phyloP scores from a whole-genome alignment of 108 stramenopile genomes.

The Stephanodiscus triporus region DNA sequence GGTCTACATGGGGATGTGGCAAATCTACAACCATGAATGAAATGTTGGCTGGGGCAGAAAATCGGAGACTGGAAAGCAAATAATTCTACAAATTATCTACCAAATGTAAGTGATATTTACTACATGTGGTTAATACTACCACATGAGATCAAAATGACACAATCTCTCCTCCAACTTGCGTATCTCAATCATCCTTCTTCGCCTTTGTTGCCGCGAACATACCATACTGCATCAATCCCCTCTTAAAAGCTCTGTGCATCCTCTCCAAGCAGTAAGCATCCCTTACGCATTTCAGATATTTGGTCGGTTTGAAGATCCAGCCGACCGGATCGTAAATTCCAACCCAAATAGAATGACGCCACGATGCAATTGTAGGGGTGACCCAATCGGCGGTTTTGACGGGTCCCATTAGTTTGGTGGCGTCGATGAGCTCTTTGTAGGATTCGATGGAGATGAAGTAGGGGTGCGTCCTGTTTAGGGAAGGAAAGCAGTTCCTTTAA shows the following conservation, averaged over 20 bases:
- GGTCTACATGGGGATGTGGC: no score
- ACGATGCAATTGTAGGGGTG: conserved; percentile 86
- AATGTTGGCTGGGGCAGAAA: no score
- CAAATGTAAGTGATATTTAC: no score
- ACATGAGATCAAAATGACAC: no score
- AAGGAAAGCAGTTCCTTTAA: not conserved
- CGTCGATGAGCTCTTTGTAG: conserved; percentile 86
- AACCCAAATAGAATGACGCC: conserved; percentile 96
- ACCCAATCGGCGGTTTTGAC: conserved; percentile 91
- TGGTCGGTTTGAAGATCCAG: conserved; percentile 87
- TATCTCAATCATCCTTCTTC: conserved; percentile 21
- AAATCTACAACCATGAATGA: no score
- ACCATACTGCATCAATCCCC: conserved; percentile 97
- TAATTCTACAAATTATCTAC: no score
- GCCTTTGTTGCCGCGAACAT: conserved; percentile 90
- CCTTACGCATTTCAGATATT: conserved; percentile 85
- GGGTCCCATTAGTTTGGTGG: conserved; percentile 85
- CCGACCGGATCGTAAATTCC: conserved; percentile 93
- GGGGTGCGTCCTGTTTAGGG: conserved; percentile 81
- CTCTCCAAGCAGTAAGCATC: conserved; percentile 95
- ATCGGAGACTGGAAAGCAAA: no score
- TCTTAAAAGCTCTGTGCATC: conserved; percentile 94
- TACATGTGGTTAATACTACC: no score
- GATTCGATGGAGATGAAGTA: conserved; percentile 96
- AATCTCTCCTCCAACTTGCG: not conserved